Percentiles rank a stretch among this genome's conserved stretches.
Conservation (phyloP, 495 filamentous ascomycete genomes). For the Tuber umbilicatum region DNA sequence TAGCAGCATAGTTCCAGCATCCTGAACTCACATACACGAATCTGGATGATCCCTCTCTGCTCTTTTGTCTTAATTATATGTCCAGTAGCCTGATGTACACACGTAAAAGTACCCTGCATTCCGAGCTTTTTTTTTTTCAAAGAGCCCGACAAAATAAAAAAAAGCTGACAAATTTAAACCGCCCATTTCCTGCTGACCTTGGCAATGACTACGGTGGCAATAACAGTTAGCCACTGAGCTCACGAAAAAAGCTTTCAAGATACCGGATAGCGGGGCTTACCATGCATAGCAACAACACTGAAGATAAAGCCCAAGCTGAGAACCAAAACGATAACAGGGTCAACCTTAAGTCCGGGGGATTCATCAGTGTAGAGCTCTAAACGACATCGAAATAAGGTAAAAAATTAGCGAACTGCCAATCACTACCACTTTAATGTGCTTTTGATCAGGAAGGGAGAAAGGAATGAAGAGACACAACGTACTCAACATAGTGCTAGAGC, state of each 20-base stretch:
- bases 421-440: not conserved
- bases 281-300: slow-evolving; percentile 92
- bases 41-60: not conserved
- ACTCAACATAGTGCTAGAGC: slow-evolving; percentile 96
- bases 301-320: slow-evolving; percentile 96
- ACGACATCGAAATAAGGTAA: not conserved
- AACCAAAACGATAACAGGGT: slow-evolving; percentile 92
- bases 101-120: not conserved
- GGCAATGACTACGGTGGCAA: slow-evolving; percentile 67
- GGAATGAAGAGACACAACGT: slow-evolving; percentile 41
- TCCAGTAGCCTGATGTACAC: not conserved
- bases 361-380: slow-evolving; percentile 95
- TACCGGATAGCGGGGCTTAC: slow-evolving; percentile 51
- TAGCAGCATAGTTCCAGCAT: not conserved
- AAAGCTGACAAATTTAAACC: slow-evolving; percentile 45
- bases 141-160: slow-evolving; percentile 7
- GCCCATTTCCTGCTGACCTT: slow-evolving; percentile 93
- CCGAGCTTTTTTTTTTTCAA: not conserved
- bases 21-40: not conserved
- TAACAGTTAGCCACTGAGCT: slow-evolving; percentile 33
- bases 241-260: not conserved
- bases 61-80: not conserved
- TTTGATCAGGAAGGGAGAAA: not conserved
- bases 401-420: not conserved
- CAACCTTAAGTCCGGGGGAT: slow-evolving; percentile 89